Base-by-base conservation (phyloP, 106 monocot genomes). In the Phalaenopsis equestris region DNA sequence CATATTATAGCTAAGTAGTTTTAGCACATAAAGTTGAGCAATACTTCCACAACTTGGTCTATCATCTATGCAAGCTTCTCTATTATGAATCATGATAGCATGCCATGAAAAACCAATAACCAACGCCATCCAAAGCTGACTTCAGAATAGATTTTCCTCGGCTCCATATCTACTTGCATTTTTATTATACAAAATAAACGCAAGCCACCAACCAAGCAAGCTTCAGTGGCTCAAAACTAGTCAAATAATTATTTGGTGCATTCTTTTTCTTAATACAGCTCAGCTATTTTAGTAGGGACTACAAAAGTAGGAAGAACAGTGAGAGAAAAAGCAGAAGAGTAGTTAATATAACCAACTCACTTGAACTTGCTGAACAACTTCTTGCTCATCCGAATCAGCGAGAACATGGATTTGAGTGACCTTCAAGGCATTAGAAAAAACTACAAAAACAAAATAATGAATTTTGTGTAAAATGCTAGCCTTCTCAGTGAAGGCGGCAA, bases 311-410 rank as follows among this genome's bases (percentile, higher is more conserved):
- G 43, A 76, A 30, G 14, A 76, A 48, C 30, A 4, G 49, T 2
- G 4, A 43, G 42, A 58, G 43, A 65, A 65, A 12, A 47, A 64
- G 57, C 3, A 48, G 12, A 72, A 74, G 61, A 64, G 39, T 1
- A 70, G 70, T 68, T 30, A 70, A 36, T 74, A 19, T 21, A 78
- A 30, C 8, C 6, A 46, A 86, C 81, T 86, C 72, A 99, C 98
- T 84, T 99, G 99, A 83, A 99, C 87, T 91, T 95, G 95, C 79
- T 95, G 92, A 46, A 95, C 95, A 38, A 91, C 99, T 89, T 99
- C 99, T 39, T 95, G 99, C 18, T 95, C 99, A 84, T 99, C 99
- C 48, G 99, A 93, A 87, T 99, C 99, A 79, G 99, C 99, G 72
- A 99, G 86, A 72, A 99, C 87, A 85, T 99, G 99, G 81, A 99